phyloP scores from a whole-genome alignment of 352 stramenopile genomes.

The Globisporangium carolinianum region DNA sequence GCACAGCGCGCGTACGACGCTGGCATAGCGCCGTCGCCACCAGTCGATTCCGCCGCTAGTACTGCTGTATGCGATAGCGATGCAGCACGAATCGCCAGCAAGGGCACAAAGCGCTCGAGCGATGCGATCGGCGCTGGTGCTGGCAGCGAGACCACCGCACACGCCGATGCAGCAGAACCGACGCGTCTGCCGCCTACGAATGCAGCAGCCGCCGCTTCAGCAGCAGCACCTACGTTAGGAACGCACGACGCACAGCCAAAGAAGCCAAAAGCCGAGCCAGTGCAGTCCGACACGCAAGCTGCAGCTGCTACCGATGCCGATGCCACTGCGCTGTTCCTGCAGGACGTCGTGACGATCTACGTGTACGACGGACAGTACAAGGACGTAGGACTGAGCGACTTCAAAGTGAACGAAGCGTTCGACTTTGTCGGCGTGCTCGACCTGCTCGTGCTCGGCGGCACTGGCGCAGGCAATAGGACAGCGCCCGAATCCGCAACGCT shows the following conservation, averaged over 20 bases:
- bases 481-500: slow-evolving; percentile 6
- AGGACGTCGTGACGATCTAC: slow-evolving; percentile 53
- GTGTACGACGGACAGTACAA: slow-evolving; percentile 67
- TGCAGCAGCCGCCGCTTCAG: no score
- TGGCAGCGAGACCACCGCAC: neutral
- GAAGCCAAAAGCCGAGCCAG: neutral
- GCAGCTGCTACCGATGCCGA: neutral
- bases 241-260: no score
- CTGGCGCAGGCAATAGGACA: no score
- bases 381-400: slow-evolving; percentile 35
- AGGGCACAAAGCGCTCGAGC: slow-evolving; percentile 40
- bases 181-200: no score
- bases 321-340: slow-evolving; percentile 1
- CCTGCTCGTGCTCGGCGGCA: slow-evolving; percentile 31
- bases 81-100: slow-evolving; percentile 3
- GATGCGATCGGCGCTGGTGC: slow-evolving; percentile 19
- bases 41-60: neutral
- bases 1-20: slow-evolving; percentile 24
- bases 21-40: neutral
- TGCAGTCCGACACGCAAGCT: slow-evolving; percentile 13
- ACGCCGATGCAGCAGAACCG: neutral
- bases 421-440: slow-evolving; percentile 77
- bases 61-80: neutral
- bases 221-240: no score
- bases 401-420: slow-evolving; percentile 81